Evolutionary conservation across 169 alveolate species (phyloP), one percentile per base, ranked within the genome.

Genomic region (Plasmodium berghei): DNA sequence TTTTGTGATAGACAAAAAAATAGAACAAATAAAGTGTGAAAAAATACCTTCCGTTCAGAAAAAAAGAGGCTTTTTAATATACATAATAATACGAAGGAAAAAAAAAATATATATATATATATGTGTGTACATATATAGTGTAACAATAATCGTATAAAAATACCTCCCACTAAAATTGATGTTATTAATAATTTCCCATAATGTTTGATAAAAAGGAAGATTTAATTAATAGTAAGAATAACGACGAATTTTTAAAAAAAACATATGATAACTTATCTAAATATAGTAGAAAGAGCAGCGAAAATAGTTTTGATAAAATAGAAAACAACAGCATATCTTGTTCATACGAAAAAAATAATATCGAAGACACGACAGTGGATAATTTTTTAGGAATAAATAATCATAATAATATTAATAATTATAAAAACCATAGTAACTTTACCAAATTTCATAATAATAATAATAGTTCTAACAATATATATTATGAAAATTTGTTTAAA

Each of bases 151-250:
- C 5, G 42, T 34, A 64, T n/a, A 26, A 26, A 26, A 42, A 9
- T 10, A 5, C 6, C 18, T 1, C 24, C 42, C 52, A 70, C 22
- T 20, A n/a, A 46, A n/a, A 18, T 40, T 26, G 5, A 16, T 0
- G 12, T 14, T 14, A 14, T n/a, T 16, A 2, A 52, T 16, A 52
- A n/a, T 40, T 12, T 20, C 14, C 16, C n/a, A 70, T 45, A 74
- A 74, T 74, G 88, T 74, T 74, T 28, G 72, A 74, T 28, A 34
- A 45, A 26, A 61, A 74, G 18, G 88, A 74, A 8, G 46, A 40
- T 9, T 20, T 45, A 2, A 42, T 16, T 9, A 74, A 52, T 26
- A 48, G 20, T 18, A 74, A 74, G 54, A 61, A 61, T 14, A 74
- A 66, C 49, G 73, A 74, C 24, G 88, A 74, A 12, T 59, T 45